Evolutionary conservation across 805 yeast species (phyloP).

Genomic region (Hanseniaspora taiwanica): DNA sequence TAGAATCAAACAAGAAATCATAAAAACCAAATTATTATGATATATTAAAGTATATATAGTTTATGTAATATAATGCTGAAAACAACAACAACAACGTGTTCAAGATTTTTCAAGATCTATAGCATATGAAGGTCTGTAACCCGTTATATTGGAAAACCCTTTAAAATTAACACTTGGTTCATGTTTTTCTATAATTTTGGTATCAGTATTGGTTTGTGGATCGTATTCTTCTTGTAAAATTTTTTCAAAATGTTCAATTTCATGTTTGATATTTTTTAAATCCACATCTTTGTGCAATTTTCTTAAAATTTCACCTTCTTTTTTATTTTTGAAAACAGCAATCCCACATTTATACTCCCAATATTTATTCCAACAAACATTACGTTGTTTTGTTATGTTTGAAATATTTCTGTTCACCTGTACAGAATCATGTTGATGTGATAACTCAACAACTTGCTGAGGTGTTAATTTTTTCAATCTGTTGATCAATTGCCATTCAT

Average conservation of each 20-base stretch:
- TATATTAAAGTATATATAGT: neutral
- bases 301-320: neutral
- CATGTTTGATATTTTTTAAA: neutral
- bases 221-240: neutral
- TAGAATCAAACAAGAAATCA: conserved; percentile 23
- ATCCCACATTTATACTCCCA: conserved; percentile 33
- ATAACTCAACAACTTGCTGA: conserved; percentile 32
- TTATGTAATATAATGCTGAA: neutral
- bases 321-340: conserved; percentile 14
- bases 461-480: conserved; percentile 22
- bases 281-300: neutral
- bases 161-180: neutral
- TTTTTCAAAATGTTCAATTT: neutral
- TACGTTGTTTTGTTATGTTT: conserved; percentile 29
- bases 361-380: conserved; percentile 35
- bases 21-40: conserved; percentile 22
- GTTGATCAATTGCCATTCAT: conserved; percentile 12
- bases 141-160: neutral
- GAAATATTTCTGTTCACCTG: conserved; percentile 32
- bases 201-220: neutral
- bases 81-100: neutral
- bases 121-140: conserved; percentile 2
- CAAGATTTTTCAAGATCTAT: conserved; percentile 1
- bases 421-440: conserved; percentile 36
- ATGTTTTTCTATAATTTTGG: neutral